Evolutionary conservation across 257 asterid species (phyloP).

Genomic region (Forsythia viridissima): DNA sequence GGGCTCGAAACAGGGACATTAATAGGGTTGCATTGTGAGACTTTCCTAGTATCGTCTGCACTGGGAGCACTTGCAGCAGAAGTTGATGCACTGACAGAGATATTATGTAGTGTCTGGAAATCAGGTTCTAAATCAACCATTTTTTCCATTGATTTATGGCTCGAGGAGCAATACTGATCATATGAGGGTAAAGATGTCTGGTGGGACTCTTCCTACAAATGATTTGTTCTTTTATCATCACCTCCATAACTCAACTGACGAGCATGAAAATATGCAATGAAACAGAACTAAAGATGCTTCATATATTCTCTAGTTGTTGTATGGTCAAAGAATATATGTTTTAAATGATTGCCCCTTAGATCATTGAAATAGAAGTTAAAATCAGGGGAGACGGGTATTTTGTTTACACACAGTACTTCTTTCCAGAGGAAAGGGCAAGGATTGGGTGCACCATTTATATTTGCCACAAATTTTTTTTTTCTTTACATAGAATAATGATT

Average conservation of each 20-base stretch:
- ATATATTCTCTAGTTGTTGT: background rate
- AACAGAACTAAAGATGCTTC: background rate
- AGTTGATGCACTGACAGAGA: conserved; percentile 12
- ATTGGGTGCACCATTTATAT: background rate
- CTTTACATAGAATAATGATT: background rate
- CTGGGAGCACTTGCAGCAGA: conserved; percentile 15
- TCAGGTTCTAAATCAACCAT: conserved; percentile 14
- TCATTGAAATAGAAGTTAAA: background rate
- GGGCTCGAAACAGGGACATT: background rate
- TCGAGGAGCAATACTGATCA: conserved; percentile 15
- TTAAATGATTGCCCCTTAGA: background rate
- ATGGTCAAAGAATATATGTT: background rate
- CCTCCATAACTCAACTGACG: background rate
- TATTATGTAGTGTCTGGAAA: background rate
- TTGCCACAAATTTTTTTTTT: background rate
- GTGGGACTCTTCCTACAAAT: conserved; percentile 35
- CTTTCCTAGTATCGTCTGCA: conserved; percentile 17
- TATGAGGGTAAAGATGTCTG: conserved; percentile 19
- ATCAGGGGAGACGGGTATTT: background rate
- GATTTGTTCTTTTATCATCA: conserved; percentile 3
- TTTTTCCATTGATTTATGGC: conserved; percentile 23
- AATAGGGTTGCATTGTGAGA: background rate
- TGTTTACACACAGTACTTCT: background rate
- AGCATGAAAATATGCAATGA: background rate
- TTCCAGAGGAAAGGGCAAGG: background rate